Conservation (phyloP, 2,329 filamentous ascomycete species). For the Colletotrichum acutatum region DNA sequence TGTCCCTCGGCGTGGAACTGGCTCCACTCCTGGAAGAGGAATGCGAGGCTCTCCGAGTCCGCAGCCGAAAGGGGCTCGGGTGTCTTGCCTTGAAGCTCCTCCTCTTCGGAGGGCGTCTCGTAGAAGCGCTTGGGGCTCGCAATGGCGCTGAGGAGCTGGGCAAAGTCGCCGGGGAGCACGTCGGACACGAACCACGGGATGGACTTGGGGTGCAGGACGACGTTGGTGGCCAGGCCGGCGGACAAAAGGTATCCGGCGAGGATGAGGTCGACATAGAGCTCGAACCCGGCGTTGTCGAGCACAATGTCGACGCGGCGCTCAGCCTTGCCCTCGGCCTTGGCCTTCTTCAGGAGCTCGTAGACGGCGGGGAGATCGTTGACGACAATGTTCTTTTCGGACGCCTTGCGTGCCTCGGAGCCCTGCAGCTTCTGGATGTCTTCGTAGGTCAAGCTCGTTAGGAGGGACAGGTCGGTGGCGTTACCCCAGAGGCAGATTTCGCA, state of each 20-base stretch:
- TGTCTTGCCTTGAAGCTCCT: constrained; percentile 64
- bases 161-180: constrained; percentile 87
- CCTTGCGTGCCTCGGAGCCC: constrained; percentile 86
- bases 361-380: constrained; percentile 83
- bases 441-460: constrained; percentile 89
- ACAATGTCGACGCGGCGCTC: constrained; percentile 91
- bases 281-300: constrained; percentile 96
- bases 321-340: constrained; percentile 69
- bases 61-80: constrained; percentile 72
- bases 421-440: constrained; percentile 98
- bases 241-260: constrained; percentile 91
- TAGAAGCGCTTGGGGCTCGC: constrained; percentile 83
- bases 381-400: constrained; percentile 90
- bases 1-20: constrained; percentile 84
- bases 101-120: constrained; percentile 77
- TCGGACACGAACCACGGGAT: constrained; percentile 99
- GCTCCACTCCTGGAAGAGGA: constrained; percentile 87
- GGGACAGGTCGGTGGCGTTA: constrained; percentile 93
- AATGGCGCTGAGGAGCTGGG: constrained; percentile 83
- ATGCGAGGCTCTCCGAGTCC: constrained; percentile 75
- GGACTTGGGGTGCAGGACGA: constrained; percentile 92
- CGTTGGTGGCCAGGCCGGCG: constrained; percentile 83
- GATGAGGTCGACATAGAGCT: constrained; percentile 94
- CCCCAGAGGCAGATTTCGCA: constrained; percentile 97
- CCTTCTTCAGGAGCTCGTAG: constrained; percentile 75